Evolutionary conservation across 1,284 basidiomycete species (phyloP).

Genomic region (Cryptococcus sp.): DNA sequence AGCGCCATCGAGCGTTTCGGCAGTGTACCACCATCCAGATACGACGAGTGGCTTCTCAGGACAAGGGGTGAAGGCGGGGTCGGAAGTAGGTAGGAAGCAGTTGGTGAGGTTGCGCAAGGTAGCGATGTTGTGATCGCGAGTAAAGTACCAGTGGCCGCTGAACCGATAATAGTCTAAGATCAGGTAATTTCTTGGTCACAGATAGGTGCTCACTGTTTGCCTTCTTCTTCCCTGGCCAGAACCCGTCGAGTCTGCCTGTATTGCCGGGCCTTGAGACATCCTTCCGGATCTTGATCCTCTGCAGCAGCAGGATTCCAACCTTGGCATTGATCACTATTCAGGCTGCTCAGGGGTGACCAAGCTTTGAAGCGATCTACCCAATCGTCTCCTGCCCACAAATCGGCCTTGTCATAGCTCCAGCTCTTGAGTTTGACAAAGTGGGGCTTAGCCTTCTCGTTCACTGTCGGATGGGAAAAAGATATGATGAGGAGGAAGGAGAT

Average conservation of each 20-base stretch:
- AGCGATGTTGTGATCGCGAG: constrained; percentile 21
- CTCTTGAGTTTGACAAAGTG: too few species aligned
- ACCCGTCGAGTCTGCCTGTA: constrained; percentile 38
- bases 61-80: constrained; percentile 24
- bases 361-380: not conserved
- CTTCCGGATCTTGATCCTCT: constrained; percentile 28
- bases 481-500: too few species aligned
- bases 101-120: constrained; percentile 26
- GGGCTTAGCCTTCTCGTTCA: too few species aligned
- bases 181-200: not conserved
- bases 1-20: constrained; percentile 14
- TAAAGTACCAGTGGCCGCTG: constrained; percentile 34
- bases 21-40: constrained; percentile 40
- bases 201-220: constrained; percentile 25
- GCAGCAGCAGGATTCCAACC: constrained; percentile 25
- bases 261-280: constrained; percentile 39
- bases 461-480: too few species aligned
- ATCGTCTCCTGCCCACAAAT: too few species aligned
- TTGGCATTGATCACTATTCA: not conserved
- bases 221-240: constrained; percentile 26
- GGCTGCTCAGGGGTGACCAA: not conserved
- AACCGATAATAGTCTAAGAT: not conserved
- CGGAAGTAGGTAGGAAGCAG: constrained; percentile 32
- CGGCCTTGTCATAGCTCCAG: too few species aligned
- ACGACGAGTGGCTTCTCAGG: constrained; percentile 39